Evolutionary conservation across 2,329 filamentous ascomycete species (phyloP).

Genomic region (Nemania sp.): DNA sequence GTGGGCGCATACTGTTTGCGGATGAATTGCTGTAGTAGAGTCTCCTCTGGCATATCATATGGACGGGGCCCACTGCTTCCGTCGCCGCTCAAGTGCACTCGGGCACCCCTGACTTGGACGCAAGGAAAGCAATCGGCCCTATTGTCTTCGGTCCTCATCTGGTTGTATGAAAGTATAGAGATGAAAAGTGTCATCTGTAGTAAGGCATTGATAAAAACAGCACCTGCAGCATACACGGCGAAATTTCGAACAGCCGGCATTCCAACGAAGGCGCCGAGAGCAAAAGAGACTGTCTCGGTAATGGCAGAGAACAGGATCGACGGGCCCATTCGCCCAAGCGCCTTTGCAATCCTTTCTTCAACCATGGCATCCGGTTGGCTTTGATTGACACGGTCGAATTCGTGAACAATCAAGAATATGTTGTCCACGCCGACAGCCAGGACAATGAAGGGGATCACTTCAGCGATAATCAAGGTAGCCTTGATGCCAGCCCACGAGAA

Average conservation of each 20-base stretch:
- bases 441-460: conserved; percentile 97
- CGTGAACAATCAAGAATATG: conserved; percentile 97
- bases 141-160: conserved; percentile 83
- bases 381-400: conserved; percentile 92
- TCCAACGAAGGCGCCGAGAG: conserved; percentile 87
- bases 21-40: conserved; percentile 82
- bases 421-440: conserved; percentile 97
- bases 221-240: conserved; percentile 92
- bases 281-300: conserved; percentile 92
- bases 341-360: conserved; percentile 80
- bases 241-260: conserved; percentile 99
- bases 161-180: conserved; percentile 87
- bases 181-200: conserved; percentile 97
- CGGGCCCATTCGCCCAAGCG: conserved; percentile 93
- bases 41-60: conserved; percentile 81
- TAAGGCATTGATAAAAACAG: conserved; percentile 96
- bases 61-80: conserved; percentile 61
- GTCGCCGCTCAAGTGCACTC: conserved; percentile 67
- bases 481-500: conserved; percentile 93
- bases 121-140: conserved; percentile 93
- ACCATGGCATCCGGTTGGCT: conserved; percentile 89
- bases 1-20: conserved; percentile 84
- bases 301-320: conserved; percentile 94
- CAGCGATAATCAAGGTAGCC: conserved; percentile 95
- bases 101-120: conserved; percentile 75